These are phyloP conservation scores for Stemphylium beticola DNA, from an alignment of 2,329 filamentous ascomycete genomes.

Conservation along the genomic window DNA sequence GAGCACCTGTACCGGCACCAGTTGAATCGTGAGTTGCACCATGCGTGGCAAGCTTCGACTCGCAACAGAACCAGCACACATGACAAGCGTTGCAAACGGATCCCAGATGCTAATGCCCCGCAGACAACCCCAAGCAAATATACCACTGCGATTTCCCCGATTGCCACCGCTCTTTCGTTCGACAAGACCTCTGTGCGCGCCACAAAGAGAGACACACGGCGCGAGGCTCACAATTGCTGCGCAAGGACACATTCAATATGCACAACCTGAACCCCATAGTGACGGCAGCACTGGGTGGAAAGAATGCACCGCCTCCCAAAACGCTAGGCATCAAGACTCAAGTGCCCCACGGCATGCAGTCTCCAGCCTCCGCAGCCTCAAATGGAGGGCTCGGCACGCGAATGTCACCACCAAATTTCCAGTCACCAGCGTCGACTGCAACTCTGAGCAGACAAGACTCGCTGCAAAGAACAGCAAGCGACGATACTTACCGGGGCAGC, in stretches of 20 bases:
- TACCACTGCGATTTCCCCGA: slow-evolving; percentile 92
- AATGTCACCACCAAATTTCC: slow-evolving; percentile 45
- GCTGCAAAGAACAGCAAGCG: slow-evolving; percentile 43
- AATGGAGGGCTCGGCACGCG: slow-evolving; percentile 32
- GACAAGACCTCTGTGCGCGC: slow-evolving; percentile 86
- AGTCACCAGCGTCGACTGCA: slow-evolving; percentile 41
- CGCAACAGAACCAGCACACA: background rate
- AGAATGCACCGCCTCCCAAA: slow-evolving; percentile 34
- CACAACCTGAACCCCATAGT: slow-evolving; percentile 56
- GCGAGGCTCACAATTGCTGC: slow-evolving; percentile 76
- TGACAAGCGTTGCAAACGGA: background rate
- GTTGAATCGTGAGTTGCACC: slow-evolving; percentile 75
- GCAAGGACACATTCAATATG: slow-evolving; percentile 70
- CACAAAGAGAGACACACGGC: slow-evolving; percentile 58
- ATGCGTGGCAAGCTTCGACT: background rate
- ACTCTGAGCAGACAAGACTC: slow-evolving; percentile 39
- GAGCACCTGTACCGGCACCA: slow-evolving; percentile 97
- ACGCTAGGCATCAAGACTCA: slow-evolving; percentile 20
- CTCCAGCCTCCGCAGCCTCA: slow-evolving; percentile 36
- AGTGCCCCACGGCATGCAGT: slow-evolving; percentile 37
- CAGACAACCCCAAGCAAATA: slow-evolving; percentile 91
- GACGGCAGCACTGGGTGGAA: slow-evolving; percentile 46
- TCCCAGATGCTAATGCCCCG: slow-evolving; percentile 19
- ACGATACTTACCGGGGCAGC: slow-evolving; percentile 43
- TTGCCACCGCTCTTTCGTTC: slow-evolving; percentile 88